phyloP scores from a whole-genome alignment of 768 basidiomycete genomes.

The Suillus discolor region DNA sequence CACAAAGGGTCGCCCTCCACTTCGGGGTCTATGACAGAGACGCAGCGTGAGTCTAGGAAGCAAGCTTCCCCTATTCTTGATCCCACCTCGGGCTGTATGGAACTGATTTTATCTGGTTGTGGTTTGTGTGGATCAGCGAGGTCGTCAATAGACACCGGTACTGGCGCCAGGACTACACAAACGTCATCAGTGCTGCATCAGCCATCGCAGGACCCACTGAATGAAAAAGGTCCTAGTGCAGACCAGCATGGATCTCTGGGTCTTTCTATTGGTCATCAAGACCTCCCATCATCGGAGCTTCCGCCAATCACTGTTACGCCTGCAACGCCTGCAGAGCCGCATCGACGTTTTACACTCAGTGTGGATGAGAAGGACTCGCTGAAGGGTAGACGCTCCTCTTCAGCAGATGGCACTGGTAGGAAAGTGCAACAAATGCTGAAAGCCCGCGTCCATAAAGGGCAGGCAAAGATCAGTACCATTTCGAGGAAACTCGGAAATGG shows the following conservation, averaged over 20 bases:
- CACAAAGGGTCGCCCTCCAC: constrained; percentile 36
- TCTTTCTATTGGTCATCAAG: constrained; percentile 3
- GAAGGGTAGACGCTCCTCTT: constrained; percentile 28
- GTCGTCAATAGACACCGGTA: constrained; percentile 32
- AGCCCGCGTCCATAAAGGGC: constrained; percentile 71
- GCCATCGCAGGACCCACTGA: constrained; percentile 14
- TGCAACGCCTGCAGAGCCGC: constrained; percentile 52
- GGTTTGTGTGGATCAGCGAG: constrained; percentile 22
- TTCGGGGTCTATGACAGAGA: constrained; percentile 20
- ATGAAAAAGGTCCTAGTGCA: constrained; percentile 12
- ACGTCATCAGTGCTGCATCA: constrained; percentile 18
- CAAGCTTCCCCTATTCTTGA: background rate
- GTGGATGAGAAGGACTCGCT: constrained; percentile 18
- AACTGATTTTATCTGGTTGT: constrained; percentile 8
- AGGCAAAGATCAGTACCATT: constrained; percentile 72
- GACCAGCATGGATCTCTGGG: constrained; percentile 11
- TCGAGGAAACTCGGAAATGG: constrained; percentile 77
- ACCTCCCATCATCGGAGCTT: constrained; percentile 6
- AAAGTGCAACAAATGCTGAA: constrained; percentile 79
- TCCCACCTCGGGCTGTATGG: background rate
- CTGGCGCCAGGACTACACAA: constrained; percentile 26
- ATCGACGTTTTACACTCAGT: constrained; percentile 21
- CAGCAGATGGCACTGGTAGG: constrained; percentile 58
- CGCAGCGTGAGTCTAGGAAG: constrained; percentile 23
- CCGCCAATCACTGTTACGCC: constrained; percentile 62